A percentile compares a stretch with the other conserved stretches of the same genome.
These are phyloP conservation scores for Solanum arcanum DNA, from an alignment of 257 asterid genomes.

Conservation along the genomic window DNA sequence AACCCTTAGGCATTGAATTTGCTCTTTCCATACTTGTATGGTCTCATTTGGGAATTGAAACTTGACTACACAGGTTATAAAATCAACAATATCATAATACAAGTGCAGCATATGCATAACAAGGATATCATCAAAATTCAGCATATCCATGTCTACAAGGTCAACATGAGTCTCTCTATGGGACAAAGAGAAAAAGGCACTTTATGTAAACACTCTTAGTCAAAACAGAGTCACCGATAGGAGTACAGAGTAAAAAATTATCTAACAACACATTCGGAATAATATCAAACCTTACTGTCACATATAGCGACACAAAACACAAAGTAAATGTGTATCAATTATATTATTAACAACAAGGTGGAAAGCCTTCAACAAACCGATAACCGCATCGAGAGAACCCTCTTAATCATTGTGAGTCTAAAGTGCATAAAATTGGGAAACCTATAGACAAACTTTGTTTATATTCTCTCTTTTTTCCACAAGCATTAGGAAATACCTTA, in stretches of 20 bases:
- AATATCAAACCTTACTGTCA: not conserved
- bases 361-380: too few species aligned
- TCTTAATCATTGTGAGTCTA: too few species aligned
- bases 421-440: too few species aligned
- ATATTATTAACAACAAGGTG: too few species aligned
- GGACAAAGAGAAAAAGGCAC: not conserved
- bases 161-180: not conserved
- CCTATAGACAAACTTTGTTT: too few species aligned
- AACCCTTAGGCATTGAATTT: not conserved
- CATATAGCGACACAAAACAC: not conserved
- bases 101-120: not conserved
- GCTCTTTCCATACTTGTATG: not conserved
- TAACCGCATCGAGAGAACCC: too few species aligned
- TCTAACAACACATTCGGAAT: too few species aligned
- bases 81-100: not conserved
- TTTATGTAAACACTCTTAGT: not conserved
- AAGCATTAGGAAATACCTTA: too few species aligned
- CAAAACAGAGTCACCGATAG: not conserved
- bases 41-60: not conserved
- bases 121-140: not conserved
- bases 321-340: not conserved
- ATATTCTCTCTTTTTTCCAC: too few species aligned
- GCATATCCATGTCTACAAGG: not conserved
- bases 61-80: not conserved
- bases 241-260: not conserved